Evolutionary conservation across 371 early-diverging fungal genomes (phyloP).

Genomic region (Mortierella sp.): DNA sequence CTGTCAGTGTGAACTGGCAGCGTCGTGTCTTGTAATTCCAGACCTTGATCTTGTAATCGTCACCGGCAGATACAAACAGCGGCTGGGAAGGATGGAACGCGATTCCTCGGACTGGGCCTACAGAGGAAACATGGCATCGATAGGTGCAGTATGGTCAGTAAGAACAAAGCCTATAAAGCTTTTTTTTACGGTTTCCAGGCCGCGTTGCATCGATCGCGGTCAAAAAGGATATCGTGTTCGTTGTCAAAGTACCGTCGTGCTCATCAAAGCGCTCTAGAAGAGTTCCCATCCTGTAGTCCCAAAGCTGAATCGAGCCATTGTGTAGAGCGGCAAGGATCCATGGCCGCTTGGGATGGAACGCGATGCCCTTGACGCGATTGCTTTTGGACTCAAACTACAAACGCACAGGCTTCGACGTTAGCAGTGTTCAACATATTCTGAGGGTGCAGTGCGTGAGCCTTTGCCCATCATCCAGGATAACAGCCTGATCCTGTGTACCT

Average conservation of each 20-base stretch:
- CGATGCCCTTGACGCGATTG: conserved; percentile 97
- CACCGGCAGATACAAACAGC: conserved; percentile 98
- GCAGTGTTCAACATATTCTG: background rate
- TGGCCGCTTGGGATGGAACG: conserved; percentile 98
- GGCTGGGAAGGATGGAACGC: conserved; percentile 98
- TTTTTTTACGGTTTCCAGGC: too few species aligned
- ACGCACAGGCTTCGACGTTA: background rate
- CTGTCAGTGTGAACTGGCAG: conserved; percentile 95
- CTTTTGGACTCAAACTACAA: conserved; percentile 96
- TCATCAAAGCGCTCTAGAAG: conserved; percentile 97
- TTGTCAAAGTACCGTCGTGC: conserved; percentile 90
- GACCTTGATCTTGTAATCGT: conserved; percentile 99
- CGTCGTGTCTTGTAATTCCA: conserved; percentile 98
- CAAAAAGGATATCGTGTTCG: background rate
- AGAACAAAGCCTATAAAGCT: too few species aligned
- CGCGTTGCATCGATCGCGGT: background rate
- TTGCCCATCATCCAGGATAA: background rate
- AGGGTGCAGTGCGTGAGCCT: background rate
- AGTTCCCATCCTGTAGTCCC: conserved; percentile 99
- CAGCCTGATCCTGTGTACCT: conserved; percentile 60
- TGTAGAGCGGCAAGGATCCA: conserved; percentile 98
- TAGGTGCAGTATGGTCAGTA: too few species aligned
- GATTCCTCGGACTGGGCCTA: conserved; percentile 98
- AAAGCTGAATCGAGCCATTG: conserved; percentile 97
- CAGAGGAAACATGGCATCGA: background rate